Evolutionary conservation across 495 filamentous ascomycete species (phyloP).

Genomic region (Xylaria sp.): DNA sequence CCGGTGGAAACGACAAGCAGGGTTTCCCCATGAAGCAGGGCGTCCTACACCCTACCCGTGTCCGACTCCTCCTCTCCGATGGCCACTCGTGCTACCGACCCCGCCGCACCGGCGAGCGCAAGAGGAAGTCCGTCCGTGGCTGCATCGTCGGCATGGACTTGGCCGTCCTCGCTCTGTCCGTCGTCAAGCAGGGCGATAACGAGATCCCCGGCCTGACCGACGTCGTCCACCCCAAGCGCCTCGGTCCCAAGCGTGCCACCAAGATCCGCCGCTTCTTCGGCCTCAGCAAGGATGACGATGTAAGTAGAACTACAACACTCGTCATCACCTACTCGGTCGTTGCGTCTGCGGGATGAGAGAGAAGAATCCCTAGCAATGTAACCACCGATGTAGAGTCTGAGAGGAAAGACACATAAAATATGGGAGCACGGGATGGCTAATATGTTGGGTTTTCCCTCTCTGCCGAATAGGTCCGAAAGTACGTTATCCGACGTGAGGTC

Average conservation of each 20-base stretch:
- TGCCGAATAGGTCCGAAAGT: constrained; percentile 81
- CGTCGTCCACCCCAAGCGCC: constrained; percentile 93
- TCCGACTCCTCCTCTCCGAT: constrained; percentile 88
- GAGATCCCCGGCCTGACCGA: constrained; percentile 97
- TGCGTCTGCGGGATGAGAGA: constrained; percentile 51
- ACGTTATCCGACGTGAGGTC: constrained; percentile 98
- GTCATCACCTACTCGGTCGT: constrained; percentile 63
- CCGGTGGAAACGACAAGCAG: constrained; percentile 99
- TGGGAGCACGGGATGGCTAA: constrained; percentile 45
- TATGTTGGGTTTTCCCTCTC: constrained; percentile 41
- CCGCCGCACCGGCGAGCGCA: constrained; percentile 96
- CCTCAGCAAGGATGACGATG: constrained; percentile 99
- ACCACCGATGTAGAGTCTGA: constrained; percentile 61
- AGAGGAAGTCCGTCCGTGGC: constrained; percentile 96
- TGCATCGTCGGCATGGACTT: constrained; percentile 97
- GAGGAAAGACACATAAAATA: constrained; percentile 38
- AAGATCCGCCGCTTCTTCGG: constrained; percentile 99
- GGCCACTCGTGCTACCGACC: constrained; percentile 98
- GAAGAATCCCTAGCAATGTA: constrained; percentile 52
- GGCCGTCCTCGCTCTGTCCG: constrained; percentile 86
- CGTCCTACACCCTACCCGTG: constrained; percentile 97
- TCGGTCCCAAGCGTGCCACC: constrained; percentile 98
- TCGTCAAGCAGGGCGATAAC: constrained; percentile 95
- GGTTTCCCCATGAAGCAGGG: constrained; percentile 99
- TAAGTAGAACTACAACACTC: constrained; percentile 69